phyloP scores from a whole-genome alignment of 352 stramenopile genomes.

The Globisporangium alternatum region DNA sequence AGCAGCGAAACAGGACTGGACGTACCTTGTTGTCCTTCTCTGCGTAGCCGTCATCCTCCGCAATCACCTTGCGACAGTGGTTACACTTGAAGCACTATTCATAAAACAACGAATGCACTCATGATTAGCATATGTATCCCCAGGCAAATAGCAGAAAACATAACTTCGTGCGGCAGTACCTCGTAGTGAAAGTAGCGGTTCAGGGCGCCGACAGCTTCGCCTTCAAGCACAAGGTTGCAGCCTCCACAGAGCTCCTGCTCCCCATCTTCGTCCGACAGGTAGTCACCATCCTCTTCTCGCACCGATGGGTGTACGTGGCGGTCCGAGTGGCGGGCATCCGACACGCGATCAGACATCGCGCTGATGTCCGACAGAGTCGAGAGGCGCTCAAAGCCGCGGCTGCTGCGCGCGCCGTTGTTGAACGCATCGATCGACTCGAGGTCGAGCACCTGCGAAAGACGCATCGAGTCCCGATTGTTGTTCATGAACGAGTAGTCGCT shows the following conservation, averaged over 20 bases:
- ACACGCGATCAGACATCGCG: constrained; percentile 40
- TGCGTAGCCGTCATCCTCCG: constrained; percentile 77
- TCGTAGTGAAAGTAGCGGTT: constrained; percentile 85
- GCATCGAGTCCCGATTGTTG: constrained; percentile 62
- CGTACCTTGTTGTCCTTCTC: constrained; percentile 75
- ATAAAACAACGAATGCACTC: neutral
- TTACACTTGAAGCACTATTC: constrained; percentile 79
- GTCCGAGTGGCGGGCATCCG: constrained; percentile 12
- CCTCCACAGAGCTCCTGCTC: constrained; percentile 72
- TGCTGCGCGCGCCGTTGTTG: constrained; percentile 24
- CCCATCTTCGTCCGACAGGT: constrained; percentile 58
- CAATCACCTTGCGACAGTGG: constrained; percentile 65
- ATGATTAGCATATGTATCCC: neutral
- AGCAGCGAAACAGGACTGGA: neutral
- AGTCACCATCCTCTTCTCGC: constrained; percentile 41
- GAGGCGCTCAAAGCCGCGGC: constrained; percentile 27
- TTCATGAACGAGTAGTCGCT: constrained; percentile 64
- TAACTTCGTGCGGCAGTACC: constrained; percentile 20
- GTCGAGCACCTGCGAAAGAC: constrained; percentile 77
- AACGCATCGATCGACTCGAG: constrained; percentile 57
- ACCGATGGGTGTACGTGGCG: constrained; percentile 13
- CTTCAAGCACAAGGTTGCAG: constrained; percentile 65
- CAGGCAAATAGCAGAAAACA: constrained; percentile 1
- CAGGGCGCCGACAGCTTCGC: constrained; percentile 74
- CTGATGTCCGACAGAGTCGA: constrained; percentile 58